Conservation (phyloP, 1,284 basidiomycete species). For the Ceratobasidium sp. region DNA sequence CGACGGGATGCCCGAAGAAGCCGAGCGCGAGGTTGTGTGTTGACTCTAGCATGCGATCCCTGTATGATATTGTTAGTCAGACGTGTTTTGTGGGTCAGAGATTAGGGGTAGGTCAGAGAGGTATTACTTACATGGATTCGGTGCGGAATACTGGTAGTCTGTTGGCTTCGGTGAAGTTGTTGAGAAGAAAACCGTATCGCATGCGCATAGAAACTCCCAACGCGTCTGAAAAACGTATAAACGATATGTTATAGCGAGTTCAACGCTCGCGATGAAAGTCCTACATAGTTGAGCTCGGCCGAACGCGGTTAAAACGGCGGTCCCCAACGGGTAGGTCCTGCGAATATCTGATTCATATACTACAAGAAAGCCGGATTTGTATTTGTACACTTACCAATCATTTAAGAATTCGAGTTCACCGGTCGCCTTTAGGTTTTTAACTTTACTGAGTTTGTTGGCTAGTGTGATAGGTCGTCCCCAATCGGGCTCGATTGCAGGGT, state of each 20-base stretch:
- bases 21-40: constrained; percentile 88
- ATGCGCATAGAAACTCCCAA: constrained; percentile 49
- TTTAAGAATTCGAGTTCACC: constrained; percentile 63
- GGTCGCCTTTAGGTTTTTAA: constrained; percentile 53
- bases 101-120: too few relatives aligned
- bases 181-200: constrained; percentile 54
- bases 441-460: constrained; percentile 52
- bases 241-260: neutral
- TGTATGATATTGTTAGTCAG: constrained; percentile 50
- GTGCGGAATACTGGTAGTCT: constrained; percentile 88
- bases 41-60: constrained; percentile 86
- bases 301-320: constrained; percentile 64
- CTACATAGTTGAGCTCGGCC: constrained; percentile 62
- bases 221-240: constrained; percentile 42
- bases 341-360: neutral
- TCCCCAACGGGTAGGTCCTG: constrained; percentile 61
- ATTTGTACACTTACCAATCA: constrained; percentile 57
- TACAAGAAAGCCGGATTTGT: too few relatives aligned
- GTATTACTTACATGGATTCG: constrained; percentile 79
- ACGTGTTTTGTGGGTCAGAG: neutral
- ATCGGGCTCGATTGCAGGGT: constrained; percentile 53
- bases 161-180: constrained; percentile 82
- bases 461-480: constrained; percentile 55
- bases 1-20: constrained; percentile 87
- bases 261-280: too few relatives aligned